Evolutionary conservation across 2,329 filamentous ascomycete genomes (phyloP).

Genomic region (Fusarium napiforme): DNA sequence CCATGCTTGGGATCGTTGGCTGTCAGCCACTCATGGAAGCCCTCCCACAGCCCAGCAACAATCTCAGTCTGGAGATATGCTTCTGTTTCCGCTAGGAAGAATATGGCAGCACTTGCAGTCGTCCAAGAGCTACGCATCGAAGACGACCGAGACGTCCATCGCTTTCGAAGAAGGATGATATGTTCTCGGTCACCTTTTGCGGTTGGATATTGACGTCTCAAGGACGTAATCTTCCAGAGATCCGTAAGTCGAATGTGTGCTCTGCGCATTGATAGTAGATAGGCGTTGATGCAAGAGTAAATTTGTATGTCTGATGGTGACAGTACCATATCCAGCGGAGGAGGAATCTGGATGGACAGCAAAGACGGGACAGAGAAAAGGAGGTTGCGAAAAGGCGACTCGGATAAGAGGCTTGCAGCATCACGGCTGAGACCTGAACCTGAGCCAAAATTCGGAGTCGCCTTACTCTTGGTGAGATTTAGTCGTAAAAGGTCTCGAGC

Average conservation of each 20-base stretch:
- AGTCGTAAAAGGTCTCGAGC: conserved; percentile 82
- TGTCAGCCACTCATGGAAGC: conserved; percentile 80
- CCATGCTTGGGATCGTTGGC: conserved; percentile 51
- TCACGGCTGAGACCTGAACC: conserved; percentile 50
- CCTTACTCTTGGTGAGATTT: conserved; percentile 64
- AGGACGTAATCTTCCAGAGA: conserved; percentile 85
- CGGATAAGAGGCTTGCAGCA: conserved; percentile 52
- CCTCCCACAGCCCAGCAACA: conserved; percentile 81
- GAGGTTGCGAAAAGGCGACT: conserved; percentile 79
- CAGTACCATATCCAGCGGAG: conserved; percentile 89
- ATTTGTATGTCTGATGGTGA: conserved; percentile 77
- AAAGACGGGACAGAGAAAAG: conserved; percentile 79
- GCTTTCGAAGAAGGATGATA: conserved; percentile 70
- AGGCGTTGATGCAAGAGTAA: conserved; percentile 88
- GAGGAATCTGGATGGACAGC: conserved; percentile 77
- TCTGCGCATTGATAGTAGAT: conserved; percentile 85
- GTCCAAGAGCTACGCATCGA: conserved; percentile 89
- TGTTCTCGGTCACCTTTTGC: conserved; percentile 71
- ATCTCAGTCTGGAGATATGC: conserved; percentile 92
- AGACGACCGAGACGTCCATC: conserved; percentile 70
- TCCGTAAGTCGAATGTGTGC: conserved; percentile 86
- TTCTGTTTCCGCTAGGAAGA: conserved; percentile 88
- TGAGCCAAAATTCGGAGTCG: conserved; percentile 52
- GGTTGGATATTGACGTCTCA: conserved; percentile 80
- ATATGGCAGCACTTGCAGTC: conserved; percentile 85